A percentile compares a stretch with the other conserved stretches of the same genome.
Evolutionary conservation across 1,139 yeast species (phyloP).

Genomic region (Debaryomycetaceae sp.): DNA sequence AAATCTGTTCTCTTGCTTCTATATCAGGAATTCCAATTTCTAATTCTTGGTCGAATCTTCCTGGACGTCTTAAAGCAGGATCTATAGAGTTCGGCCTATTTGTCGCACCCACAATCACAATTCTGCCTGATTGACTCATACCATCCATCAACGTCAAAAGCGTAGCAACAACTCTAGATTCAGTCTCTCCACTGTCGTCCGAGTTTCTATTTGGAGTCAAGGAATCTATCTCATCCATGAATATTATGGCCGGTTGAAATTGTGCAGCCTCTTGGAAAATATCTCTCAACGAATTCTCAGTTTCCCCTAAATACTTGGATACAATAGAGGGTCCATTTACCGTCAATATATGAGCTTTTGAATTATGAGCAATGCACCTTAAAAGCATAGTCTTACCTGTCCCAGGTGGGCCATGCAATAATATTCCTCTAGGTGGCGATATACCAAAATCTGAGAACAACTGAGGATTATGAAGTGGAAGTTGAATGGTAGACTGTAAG

Average conservation of each 20-base stretch:
- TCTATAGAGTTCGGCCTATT: slow-evolving; percentile 81
- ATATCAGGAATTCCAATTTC: slow-evolving; percentile 78
- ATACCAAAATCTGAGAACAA: slow-evolving; percentile 83
- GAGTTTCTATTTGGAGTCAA: slow-evolving; percentile 77
- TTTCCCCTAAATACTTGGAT: slow-evolving; percentile 89
- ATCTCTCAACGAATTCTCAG: slow-evolving; percentile 80
- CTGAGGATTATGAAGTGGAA: slow-evolving; percentile 77
- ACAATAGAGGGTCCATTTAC: slow-evolving; percentile 91
- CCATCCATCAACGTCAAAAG: slow-evolving; percentile 87
- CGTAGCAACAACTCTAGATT: slow-evolving; percentile 86
- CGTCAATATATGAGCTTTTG: slow-evolving; percentile 75
- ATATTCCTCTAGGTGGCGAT: slow-evolving; percentile 84
- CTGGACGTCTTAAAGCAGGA: slow-evolving; percentile 51
- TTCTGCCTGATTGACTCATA: slow-evolving; percentile 64
- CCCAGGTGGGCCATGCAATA: slow-evolving; percentile 95
- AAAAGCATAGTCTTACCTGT: slow-evolving; percentile 93
- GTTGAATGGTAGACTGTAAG: slow-evolving; percentile 65
- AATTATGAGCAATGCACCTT: slow-evolving; percentile 71
- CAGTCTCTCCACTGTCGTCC: slow-evolving; percentile 88
- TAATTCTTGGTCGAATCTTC: slow-evolving; percentile 85
- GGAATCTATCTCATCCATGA: slow-evolving; percentile 92
- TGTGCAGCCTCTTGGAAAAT: slow-evolving; percentile 79
- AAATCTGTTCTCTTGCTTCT: slow-evolving; percentile 61
- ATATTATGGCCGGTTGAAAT: slow-evolving; percentile 81
- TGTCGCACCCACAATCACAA: slow-evolving; percentile 78